These are phyloP conservation scores for Taphrina pruni DNA, from an alignment of 1,139 yeast species.

Conservation along the genomic window DNA sequence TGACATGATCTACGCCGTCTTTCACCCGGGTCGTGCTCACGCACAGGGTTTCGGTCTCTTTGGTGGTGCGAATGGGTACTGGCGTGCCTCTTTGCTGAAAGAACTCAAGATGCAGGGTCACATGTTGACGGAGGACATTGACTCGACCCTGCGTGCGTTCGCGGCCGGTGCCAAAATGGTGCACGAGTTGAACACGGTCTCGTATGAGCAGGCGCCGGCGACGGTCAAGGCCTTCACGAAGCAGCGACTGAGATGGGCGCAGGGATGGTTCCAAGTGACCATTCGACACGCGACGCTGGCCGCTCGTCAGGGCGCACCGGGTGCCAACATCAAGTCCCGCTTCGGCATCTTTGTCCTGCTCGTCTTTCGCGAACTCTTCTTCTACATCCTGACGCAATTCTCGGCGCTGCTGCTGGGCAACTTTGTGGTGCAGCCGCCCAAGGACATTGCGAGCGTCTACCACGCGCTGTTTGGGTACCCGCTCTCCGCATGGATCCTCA, in stretches of 20 bases:
- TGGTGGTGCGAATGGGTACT: slow-evolving; percentile 41
- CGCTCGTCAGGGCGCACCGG: slow-evolving; percentile 39
- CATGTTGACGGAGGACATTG: slow-evolving; percentile 41
- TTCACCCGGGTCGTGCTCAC: slow-evolving; percentile 39
- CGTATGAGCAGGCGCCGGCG: slow-evolving; percentile 40
- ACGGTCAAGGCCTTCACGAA: slow-evolving; percentile 37
- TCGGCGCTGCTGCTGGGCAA: slow-evolving; percentile 36
- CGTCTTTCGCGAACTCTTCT: slow-evolving; percentile 40
- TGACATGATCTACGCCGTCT: slow-evolving; percentile 41
- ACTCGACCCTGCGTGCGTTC: slow-evolving; percentile 39
- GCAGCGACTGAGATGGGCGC: slow-evolving; percentile 40
- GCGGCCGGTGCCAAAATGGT: slow-evolving; percentile 41
- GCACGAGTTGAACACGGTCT: slow-evolving; percentile 39
- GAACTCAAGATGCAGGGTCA: slow-evolving; percentile 42
- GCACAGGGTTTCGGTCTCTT: slow-evolving; percentile 40
- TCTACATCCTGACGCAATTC: slow-evolving; percentile 39
- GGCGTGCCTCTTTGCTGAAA: slow-evolving; percentile 39
- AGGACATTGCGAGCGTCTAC: slow-evolving; percentile 38
- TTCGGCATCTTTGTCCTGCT: slow-evolving; percentile 39
- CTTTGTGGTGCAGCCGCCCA: slow-evolving; percentile 37
- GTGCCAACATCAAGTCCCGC: slow-evolving; percentile 40
- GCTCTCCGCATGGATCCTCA: slow-evolving; percentile 29
- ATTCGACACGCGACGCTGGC: slow-evolving; percentile 36
- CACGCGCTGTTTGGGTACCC: slow-evolving; percentile 39
- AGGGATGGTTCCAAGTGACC: slow-evolving; percentile 40